These are phyloP conservation scores for Auriscalpium microsporum DNA, from an alignment of 768 basidiomycete genomes.

Conservation along the genomic window DNA sequence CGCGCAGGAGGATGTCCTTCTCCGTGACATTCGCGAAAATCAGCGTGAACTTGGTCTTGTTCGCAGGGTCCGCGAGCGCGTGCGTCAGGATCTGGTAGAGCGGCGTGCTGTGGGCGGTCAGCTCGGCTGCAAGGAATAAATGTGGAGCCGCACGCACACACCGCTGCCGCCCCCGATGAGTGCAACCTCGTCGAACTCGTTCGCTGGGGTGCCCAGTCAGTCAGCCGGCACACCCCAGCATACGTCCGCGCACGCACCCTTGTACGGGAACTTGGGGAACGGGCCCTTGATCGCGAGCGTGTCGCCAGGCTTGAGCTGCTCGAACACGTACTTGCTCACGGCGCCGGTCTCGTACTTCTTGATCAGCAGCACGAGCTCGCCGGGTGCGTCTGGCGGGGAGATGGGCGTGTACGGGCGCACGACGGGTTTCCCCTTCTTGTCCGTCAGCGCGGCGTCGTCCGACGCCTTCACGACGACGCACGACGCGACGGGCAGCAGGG, in stretches of 20 bases:
- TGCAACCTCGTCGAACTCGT: conserved; percentile 78
- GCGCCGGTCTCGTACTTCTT: conserved; percentile 82
- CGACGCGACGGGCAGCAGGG: conserved; percentile 71
- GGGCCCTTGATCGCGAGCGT: conserved; percentile 86
- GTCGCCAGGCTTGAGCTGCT: conserved; percentile 68
- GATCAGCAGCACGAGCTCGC: conserved; percentile 72
- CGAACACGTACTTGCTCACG: conserved; percentile 76
- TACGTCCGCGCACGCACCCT: conserved; percentile 38
- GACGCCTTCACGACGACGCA: conserved; percentile 73
- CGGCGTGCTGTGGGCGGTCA: conserved; percentile 48
- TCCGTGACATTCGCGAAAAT: conserved; percentile 88
- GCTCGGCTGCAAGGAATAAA: neutral
- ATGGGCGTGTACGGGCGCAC: conserved; percentile 91
- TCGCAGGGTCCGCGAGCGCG: conserved; percentile 60
- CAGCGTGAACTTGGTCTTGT: conserved; percentile 93
- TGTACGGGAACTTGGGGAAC: conserved; percentile 79
- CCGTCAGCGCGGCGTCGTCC: conserved; percentile 52
- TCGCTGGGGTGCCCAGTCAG: conserved; percentile 35
- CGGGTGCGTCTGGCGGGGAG: conserved; percentile 64
- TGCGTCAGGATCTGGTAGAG: conserved; percentile 76
- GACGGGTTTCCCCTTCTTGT: conserved; percentile 79
- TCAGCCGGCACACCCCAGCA: neutral
- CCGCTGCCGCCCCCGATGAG: conserved; percentile 93
- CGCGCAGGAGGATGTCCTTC: conserved; percentile 80
- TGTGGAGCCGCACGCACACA: conserved; percentile 44